phyloP scores from a whole-genome alignment of 2,329 filamentous ascomycete genomes.

The Dothidotthia symphoricarpi region DNA sequence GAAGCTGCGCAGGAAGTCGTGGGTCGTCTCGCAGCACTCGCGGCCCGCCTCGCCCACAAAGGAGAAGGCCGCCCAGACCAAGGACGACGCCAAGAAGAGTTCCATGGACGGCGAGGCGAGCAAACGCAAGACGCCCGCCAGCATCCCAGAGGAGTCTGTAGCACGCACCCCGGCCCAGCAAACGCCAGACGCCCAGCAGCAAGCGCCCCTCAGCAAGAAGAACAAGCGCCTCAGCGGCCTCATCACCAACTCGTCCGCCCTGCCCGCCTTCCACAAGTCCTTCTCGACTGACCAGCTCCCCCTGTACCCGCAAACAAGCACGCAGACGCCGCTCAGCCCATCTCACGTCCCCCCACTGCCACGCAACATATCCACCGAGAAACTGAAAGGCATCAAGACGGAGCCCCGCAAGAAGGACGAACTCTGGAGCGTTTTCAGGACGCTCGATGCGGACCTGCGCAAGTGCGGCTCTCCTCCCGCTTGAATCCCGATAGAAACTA shows the following conservation, averaged over 20 bases:
- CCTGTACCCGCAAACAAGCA: constrained; percentile 25
- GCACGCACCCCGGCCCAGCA: constrained; percentile 22
- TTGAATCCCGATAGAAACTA: constrained; percentile 1
- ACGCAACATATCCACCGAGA: constrained; percentile 43
- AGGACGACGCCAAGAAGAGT: constrained; percentile 18
- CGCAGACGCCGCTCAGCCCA: constrained; percentile 34
- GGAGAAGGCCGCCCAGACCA: constrained; percentile 11
- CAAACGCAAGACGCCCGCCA: constrained; percentile 30
- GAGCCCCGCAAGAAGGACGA: constrained; percentile 63
- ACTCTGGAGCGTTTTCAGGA: constrained; percentile 66
- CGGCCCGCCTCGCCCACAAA: constrained; percentile 17
- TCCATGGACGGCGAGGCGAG: constrained; percentile 15
- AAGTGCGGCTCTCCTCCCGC: constrained; percentile 49
- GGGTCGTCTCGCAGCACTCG: constrained; percentile 28
- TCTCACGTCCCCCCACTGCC: constrained; percentile 44
- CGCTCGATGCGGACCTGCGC: constrained; percentile 66
- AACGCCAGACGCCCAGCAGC: constrained; percentile 19
- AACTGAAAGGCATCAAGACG: constrained; percentile 39
- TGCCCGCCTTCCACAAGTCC: constrained; percentile 48
- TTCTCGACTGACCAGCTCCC: constrained; percentile 51
- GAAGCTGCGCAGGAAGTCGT: constrained; percentile 39
- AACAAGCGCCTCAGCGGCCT: constrained; percentile 37
- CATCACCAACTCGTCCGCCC: constrained; percentile 33
- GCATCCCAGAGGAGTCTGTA: constrained; percentile 34
- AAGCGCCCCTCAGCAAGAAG: constrained; percentile 34